Evolutionary conservation across 2,329 filamentous ascomycete genomes (phyloP).

Genomic region (Microdochium trichocladiopsis): DNA sequence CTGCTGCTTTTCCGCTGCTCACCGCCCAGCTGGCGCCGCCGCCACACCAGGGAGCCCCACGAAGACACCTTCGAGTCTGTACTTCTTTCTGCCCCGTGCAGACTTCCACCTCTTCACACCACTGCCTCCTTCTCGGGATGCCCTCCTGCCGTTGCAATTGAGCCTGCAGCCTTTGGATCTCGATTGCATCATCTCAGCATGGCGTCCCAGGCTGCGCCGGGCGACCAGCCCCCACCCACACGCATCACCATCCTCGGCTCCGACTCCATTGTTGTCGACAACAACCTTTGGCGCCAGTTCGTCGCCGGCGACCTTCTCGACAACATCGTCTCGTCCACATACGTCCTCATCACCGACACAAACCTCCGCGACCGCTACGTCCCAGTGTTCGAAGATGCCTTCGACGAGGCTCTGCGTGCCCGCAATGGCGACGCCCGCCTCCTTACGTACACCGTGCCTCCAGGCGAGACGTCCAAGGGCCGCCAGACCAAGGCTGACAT

Average conservation of each 20-base stretch:
- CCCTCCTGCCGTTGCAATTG: background rate
- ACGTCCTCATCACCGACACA: slow-evolving; percentile 93
- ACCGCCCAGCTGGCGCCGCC: background rate
- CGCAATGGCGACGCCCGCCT: slow-evolving; percentile 54
- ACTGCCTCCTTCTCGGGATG: background rate
- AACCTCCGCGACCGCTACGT: slow-evolving; percentile 80
- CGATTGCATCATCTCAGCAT: background rate
- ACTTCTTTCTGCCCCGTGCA: background rate
- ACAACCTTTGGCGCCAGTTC: slow-evolving; percentile 80
- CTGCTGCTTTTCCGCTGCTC: background rate
- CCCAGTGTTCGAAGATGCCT: slow-evolving; percentile 63
- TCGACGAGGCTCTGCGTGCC: slow-evolving; percentile 38
- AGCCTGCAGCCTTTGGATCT: background rate
- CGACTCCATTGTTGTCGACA: slow-evolving; percentile 86
- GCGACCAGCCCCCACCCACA: slow-evolving; percentile 28
- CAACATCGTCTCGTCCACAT: slow-evolving; percentile 78
- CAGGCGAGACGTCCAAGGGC: slow-evolving; percentile 90
- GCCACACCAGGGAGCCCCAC: background rate
- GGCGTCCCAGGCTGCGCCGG: background rate
- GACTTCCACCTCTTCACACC: background rate
- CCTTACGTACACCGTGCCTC: slow-evolving; percentile 78
- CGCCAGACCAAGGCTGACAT: slow-evolving; percentile 91
- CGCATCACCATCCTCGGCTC: slow-evolving; percentile 77
- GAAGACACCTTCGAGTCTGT: background rate
- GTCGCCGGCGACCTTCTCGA: slow-evolving; percentile 74